phyloP scores from a whole-genome alignment of 1,284 basidiomycete genomes.

The Tylopilus orsonianus region DNA sequence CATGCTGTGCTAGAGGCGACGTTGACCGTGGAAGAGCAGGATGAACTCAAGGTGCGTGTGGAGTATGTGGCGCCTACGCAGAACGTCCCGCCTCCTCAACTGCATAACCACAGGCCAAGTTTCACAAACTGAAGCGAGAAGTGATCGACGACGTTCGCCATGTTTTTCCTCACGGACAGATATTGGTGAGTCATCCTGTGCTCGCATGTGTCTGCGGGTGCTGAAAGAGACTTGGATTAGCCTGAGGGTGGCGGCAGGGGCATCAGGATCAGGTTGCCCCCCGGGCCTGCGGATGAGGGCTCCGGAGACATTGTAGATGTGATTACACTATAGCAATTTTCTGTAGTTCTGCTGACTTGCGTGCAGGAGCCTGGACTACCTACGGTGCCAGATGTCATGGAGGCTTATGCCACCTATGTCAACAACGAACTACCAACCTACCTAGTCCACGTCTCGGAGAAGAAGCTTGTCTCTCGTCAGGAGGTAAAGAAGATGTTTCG shows the following conservation, averaged over 20 bases:
- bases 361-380: conserved; percentile 19
- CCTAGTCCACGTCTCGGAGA: conserved; percentile 30
- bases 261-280: conserved; percentile 28
- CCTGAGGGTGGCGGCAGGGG: conserved; percentile 30
- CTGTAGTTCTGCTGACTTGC: conserved; percentile 2
- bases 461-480: conserved; percentile 30
- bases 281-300: conserved; percentile 14
- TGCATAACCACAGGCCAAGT: conserved; percentile 25
- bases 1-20: conserved; percentile 26
- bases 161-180: conserved; percentile 33
- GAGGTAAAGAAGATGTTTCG: conserved; percentile 34
- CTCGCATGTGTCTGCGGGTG: not conserved
- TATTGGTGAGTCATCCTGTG: conserved; percentile 19
- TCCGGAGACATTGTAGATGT: conserved; percentile 13
- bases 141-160: conserved; percentile 31
- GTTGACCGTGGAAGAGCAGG: conserved; percentile 27
- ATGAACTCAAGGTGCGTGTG: conserved; percentile 26
- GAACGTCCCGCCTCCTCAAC: not conserved
- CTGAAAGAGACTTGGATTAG: conserved; percentile 9
- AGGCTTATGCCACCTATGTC: conserved; percentile 19
- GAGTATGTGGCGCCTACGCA: not conserved
- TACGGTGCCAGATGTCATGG: conserved; percentile 29
- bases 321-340: not conserved
- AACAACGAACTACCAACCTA: conserved; percentile 35
- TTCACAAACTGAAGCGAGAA: conserved; percentile 31